These are phyloP conservation scores for Diversispora eburnea DNA, from an alignment of 192 early-diverging fungal genomes.

Conservation along the genomic window DNA sequence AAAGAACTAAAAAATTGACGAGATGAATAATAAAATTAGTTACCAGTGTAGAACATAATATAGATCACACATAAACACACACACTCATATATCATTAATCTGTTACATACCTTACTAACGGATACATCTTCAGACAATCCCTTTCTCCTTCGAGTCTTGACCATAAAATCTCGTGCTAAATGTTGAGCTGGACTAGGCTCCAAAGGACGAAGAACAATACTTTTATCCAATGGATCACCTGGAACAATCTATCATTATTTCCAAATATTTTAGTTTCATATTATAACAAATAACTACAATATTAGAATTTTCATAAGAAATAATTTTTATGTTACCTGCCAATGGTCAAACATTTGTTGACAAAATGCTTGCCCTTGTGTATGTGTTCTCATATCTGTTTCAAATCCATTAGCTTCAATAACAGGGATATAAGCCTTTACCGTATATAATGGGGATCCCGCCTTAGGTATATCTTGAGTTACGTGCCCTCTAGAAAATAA, in stretches of 20 bases:
- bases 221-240: slow-evolving; percentile 92
- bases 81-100: background rate
- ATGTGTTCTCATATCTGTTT: slow-evolving; percentile 93
- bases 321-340: slow-evolving; percentile 54
- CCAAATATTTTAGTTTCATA: background rate
- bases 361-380: slow-evolving; percentile 97
- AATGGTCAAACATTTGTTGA: slow-evolving; percentile 98
- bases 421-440: slow-evolving; percentile 93
- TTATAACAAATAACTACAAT: too few species aligned
- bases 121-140: slow-evolving; percentile 78
- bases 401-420: slow-evolving; percentile 95
- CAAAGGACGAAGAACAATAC: slow-evolving; percentile 79
- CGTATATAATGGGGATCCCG: slow-evolving; percentile 90
- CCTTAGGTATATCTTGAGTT: slow-evolving; percentile 87
- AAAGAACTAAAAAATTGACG: slow-evolving; percentile 37
- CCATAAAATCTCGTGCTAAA: slow-evolving; percentile 96
- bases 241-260: slow-evolving; percentile 64
- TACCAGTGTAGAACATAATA: background rate
- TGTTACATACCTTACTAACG: slow-evolving; percentile 65
- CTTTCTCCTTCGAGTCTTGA: slow-evolving; percentile 96
- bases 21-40: background rate
- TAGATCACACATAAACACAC: too few species aligned
- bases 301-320: background rate
- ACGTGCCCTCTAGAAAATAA: slow-evolving; percentile 76
- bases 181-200: slow-evolving; percentile 86